Base-by-base conservation (phyloP, 2,329 filamentous ascomycete genomes). In the Fusarium pseudocircinatum region DNA sequence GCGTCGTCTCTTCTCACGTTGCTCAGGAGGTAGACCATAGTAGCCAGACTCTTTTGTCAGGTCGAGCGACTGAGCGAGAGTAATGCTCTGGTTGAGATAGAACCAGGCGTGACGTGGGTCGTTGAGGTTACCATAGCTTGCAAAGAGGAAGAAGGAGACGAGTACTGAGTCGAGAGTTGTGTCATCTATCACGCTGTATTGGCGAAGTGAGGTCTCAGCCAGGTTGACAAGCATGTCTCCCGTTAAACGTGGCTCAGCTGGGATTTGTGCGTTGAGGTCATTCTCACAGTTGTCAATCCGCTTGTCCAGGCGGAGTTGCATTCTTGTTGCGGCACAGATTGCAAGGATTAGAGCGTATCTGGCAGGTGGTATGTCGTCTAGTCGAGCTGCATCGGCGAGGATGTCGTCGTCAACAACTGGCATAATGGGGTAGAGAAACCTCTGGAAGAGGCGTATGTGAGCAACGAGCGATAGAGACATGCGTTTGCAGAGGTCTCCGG, bases 351-450 rank as follows among this genome's bases (percentile, higher is more conserved):
- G 71, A 34, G 78, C 77, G 46, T 81, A 79, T 32, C 78, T 64
- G 12, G 77, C 74, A 1, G 78, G 77, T 0, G 78, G 44, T 4
- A 81, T 42, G n/a, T 75, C 65, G 6, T 77, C 72, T 14, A 79
- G 44, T 14, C 75, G 70, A 13, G 67, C 54, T 18, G 77, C 77
- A 52, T 81, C 79, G 11, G 72, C 40, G 5, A 79, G 59, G 22
- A 81, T 68, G n/a, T 77, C 75, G 8, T 78, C 78, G 28, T 80
- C 73, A 12, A 80, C 64, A 1, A 79, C 78, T 22, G 79, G 79
- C 78, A 81, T 80, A 10, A 81, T 81, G 2, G 79, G 79, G 40
- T 79, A 80, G 20, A 81, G 58, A n/a, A 77, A 69, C n/a, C 72
- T 73, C n/a, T 80, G 72, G 52, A 80, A 81, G 40, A 78, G 73